Evolutionary conservation across 2,329 filamentous ascomycete genomes (phyloP), one percentile per base, ranked within the genome.

Genomic region (Fusarium dimerum): DNA sequence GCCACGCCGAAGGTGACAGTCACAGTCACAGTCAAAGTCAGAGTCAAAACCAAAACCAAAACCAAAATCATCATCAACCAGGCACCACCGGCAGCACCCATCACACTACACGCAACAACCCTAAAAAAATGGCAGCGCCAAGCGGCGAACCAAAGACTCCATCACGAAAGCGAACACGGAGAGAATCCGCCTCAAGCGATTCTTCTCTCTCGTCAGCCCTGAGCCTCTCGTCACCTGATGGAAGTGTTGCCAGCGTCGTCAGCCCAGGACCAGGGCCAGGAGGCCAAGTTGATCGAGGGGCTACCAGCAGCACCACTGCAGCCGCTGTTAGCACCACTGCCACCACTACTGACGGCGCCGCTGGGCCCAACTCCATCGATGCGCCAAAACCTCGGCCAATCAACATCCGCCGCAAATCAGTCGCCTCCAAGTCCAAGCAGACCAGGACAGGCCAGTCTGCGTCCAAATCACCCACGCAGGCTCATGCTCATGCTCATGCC

Each of bases 171-270:
- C 66, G 68, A 50, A 57, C 57, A 29, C 65, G 73, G 40, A 65
- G 71, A 36, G 68, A 68, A 50, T 76, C 73, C 34, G 70, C 62
- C 30, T 72, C 71, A 8, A 76, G 73, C 65, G 72, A 74, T 59
- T 76, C 74, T 17, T 76, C 74, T n/a, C 68, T 76, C 26, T 75
- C 73, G 16, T 72, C 72, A 16, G 66, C 65, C 41, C 65, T 69
- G 67, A 74, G 68, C 59, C 62, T 75, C 47, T 71, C 73, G 43
- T 75, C 73, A 46, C 73, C 72, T 29, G 71, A 73, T 48, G 66
- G 58, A 48, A 70, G 68, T 58, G 57, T 63, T 34, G 56, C 58
- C 39, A 56, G 57, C 56, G 51, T 26, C 20, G 20, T 50, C 50
- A 70, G 66, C 56, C 67, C 67, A 40, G 59, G 61, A 30, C 59